These are phyloP conservation scores for Colletotrichum abscissum DNA, from an alignment of 2,329 filamentous ascomycete species.

Conservation along the genomic window DNA sequence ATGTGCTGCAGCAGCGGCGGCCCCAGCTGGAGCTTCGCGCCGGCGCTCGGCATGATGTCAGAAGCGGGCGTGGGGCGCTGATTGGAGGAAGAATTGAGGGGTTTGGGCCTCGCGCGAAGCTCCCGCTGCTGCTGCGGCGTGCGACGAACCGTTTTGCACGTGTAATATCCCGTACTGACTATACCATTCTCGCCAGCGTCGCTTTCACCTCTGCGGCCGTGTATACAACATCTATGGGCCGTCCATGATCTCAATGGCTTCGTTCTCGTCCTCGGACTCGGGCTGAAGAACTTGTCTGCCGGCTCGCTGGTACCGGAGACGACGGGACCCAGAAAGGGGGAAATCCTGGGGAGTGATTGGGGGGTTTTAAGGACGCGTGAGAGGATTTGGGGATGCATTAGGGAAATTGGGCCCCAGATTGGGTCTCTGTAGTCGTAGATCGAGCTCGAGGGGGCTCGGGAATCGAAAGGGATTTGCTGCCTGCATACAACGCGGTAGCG, in stretches of 20 bases:
- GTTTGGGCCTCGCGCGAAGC: slow-evolving; percentile 5
- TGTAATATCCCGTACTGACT: not conserved
- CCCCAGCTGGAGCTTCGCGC: slow-evolving; percentile 24
- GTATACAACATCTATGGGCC: not conserved
- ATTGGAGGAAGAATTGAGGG: slow-evolving; percentile 38
- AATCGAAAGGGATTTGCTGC: not conserved
- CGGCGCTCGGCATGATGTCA: slow-evolving; percentile 37
- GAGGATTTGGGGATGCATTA: slow-evolving; percentile 16
- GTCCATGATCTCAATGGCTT: not conserved
- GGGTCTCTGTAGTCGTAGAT: not conserved
- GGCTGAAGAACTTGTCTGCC: not conserved
- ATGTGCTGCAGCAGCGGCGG: not conserved
- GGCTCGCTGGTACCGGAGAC: slow-evolving; percentile 3
- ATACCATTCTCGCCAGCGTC: not conserved
- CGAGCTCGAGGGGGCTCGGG: not conserved
- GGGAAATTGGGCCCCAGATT: not conserved
- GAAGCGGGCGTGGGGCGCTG: slow-evolving; percentile 13
- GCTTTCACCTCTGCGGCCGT: not conserved
- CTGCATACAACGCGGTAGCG: not conserved
- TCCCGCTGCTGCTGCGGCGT: not conserved
- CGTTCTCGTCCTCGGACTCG: not conserved
- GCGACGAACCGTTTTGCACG: not conserved
- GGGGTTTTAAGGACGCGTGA: not conserved
- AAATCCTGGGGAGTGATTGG: slow-evolving; percentile 16
- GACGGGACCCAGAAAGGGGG: not conserved